Percentiles rank a stretch among this genome's conserved stretches.
These are phyloP conservation scores for Phytophthora fragariaefolia DNA, from an alignment of 352 stramenopile species.

Conservation along the genomic window DNA sequence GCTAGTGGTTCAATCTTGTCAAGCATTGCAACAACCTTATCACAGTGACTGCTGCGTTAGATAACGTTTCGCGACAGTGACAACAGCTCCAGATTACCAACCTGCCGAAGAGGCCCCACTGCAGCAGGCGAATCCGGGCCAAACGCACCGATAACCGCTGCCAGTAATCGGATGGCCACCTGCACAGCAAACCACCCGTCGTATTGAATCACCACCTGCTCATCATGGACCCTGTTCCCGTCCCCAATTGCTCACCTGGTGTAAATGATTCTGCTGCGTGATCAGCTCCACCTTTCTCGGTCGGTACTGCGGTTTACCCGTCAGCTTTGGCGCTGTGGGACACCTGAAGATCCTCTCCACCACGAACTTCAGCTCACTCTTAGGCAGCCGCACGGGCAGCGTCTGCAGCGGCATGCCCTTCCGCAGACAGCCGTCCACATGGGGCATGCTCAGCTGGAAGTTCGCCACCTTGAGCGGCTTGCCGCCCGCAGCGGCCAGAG, in stretches of 20 bases:
- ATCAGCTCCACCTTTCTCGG: constrained; percentile 52
- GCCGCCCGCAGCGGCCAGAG: constrained; percentile 57
- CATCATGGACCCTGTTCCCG: not conserved
- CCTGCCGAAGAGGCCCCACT: constrained; percentile 68
- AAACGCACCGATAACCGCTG: constrained; percentile 62
- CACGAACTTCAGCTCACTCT: constrained; percentile 90
- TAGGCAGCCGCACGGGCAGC: constrained; percentile 74
- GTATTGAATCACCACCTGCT: not conserved
- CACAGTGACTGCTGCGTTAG: constrained; percentile 1
- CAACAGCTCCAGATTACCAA: constrained; percentile 19
- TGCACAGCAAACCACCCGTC: constrained; percentile 17
- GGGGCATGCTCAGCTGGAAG: constrained; percentile 88
- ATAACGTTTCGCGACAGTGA: not conserved
- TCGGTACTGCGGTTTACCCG: constrained; percentile 72
- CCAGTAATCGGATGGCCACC: constrained; percentile 77
- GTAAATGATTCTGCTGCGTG: constrained; percentile 78
- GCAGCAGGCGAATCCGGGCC: constrained; percentile 54
- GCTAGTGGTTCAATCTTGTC: constrained; percentile 65
- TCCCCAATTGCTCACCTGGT: constrained; percentile 57
- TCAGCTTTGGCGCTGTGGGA: constrained; percentile 58
- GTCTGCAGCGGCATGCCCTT: constrained; percentile 84
- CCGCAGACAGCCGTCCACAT: constrained; percentile 82
- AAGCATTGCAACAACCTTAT: constrained; percentile 68
- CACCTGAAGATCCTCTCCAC: constrained; percentile 81
- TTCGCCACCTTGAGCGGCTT: constrained; percentile 82